Conservation (phyloP, 345 rosid species). For the Gossypium turneri region DNA sequence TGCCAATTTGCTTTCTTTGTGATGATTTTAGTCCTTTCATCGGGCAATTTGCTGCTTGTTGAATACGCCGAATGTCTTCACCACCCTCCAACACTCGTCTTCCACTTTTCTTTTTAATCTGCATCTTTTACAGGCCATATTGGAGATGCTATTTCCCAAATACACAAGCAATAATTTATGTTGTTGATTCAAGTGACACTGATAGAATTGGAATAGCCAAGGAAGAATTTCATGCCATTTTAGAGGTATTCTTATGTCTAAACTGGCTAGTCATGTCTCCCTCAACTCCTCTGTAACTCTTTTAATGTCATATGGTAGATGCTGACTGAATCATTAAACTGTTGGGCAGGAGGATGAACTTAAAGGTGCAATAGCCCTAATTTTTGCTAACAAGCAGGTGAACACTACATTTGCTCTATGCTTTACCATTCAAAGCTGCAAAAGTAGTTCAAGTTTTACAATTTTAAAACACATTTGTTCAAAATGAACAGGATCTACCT, state of each 20-base stretch:
- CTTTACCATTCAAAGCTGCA: background rate
- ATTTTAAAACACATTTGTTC: background rate
- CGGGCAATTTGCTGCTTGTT: background rate
- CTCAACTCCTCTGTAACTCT: background rate
- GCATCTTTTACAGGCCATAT: slow-evolving; percentile 44
- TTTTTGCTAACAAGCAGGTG: slow-evolving; percentile 76
- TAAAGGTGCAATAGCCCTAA: slow-evolving; percentile 55
- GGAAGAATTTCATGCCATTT: slow-evolving; percentile 75
- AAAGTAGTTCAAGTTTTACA: background rate
- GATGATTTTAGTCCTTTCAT: background rate
- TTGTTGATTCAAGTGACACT: slow-evolving; percentile 72
- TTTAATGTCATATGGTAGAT: background rate
- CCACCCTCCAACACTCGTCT: background rate
- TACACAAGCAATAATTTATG: slow-evolving; percentile 50
- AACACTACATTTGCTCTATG: background rate
- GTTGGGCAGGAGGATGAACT: slow-evolving; percentile 61
- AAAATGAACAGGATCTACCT: slow-evolving; percentile 52
- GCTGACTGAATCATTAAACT: background rate
- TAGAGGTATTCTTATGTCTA: slow-evolving; percentile 42
- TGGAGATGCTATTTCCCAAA: slow-evolving; percentile 71
- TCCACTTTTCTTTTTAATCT: slow-evolving; percentile 1
- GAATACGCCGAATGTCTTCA: background rate
- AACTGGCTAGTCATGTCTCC: background rate
- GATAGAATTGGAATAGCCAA: slow-evolving; percentile 63
- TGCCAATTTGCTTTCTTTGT: background rate